Base-by-base conservation (phyloP, 495 filamentous ascomycete genomes). In the Podospora pseudopauciseta region DNA sequence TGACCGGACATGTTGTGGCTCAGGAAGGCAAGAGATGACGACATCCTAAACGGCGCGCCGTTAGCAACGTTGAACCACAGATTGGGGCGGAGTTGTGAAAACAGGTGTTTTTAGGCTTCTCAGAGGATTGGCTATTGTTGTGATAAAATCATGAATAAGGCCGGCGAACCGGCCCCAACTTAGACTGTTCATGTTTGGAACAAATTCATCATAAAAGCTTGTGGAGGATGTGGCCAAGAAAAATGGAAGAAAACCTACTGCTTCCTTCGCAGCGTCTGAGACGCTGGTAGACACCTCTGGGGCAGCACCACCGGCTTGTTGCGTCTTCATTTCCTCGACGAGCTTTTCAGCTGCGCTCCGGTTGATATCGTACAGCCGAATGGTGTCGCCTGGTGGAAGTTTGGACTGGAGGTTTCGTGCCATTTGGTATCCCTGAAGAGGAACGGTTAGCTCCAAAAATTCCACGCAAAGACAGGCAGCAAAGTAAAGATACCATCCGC, bases 391-490 rank as follows among this genome's bases (percentile, higher is more conserved):
- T 2, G 86, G 82, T 4, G 91, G 82, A 11, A 95, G 86, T 73
- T 93, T 94, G 28, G 87, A 82, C 69, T 91, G 90, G 1, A 96
- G 81, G 72, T 95, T 96, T 75, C 86, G 87, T n/a, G 92, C 92
- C 92, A 96, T 96, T 71, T 91, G 88, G 67, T 91, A 94, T 2
- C 91, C 91, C 82, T 84, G 69, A 27, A 65, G 15, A 58, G 23
- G 18, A 20, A 60, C 27, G 60, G 59, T 72, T 66, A 67, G 69
- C 23, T n/a, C 13, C 4, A 58, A 49, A 4, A 18, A 13, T 49
- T 49, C 13, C 39, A 23, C 39, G 2, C 39, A 13, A 49, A 16
- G 39, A 49, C 15, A 16, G 15, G 15, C 9, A 13, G 9, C 39
- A 49, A 16, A 49, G 39, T 49, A 49, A 61, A 72, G 87, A 60